These are phyloP conservation scores for Beauveria pseudobassiana DNA, from an alignment of 2,329 filamentous ascomycete genomes.

Conservation along the genomic window DNA sequence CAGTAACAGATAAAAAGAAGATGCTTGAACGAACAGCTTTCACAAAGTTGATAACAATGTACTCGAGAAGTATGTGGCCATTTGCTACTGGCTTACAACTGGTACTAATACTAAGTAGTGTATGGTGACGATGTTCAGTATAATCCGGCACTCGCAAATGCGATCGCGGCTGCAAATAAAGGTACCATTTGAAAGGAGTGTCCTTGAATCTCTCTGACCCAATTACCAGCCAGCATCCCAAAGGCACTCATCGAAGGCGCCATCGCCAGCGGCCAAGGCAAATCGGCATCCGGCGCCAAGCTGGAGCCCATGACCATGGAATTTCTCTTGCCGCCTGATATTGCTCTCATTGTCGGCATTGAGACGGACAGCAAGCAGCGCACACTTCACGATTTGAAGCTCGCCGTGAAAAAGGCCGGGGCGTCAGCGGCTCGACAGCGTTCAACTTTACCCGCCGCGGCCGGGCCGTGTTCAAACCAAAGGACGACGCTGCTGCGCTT, in stretches of 20 bases:
- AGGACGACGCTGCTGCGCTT: constrained; percentile 45
- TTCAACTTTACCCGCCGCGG: constrained; percentile 85
- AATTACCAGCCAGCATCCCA: constrained; percentile 58
- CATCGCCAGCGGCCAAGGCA: constrained; percentile 81
- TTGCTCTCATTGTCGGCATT: constrained; percentile 75
- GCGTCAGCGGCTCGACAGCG: constrained; percentile 61
- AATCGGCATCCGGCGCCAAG: constrained; percentile 62
- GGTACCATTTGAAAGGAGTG: constrained; percentile 29
- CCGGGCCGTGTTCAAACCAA: constrained; percentile 57
- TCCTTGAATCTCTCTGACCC: constrained; percentile 3
- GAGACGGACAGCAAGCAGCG: constrained; percentile 76
- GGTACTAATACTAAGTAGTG: constrained; percentile 38
- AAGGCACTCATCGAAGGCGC: constrained; percentile 79
- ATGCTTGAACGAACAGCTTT: constrained; percentile 61
- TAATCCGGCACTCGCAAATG: constrained; percentile 69
- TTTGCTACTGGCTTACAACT: neutral
- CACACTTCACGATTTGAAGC: constrained; percentile 64
- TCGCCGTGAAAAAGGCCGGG: constrained; percentile 66
- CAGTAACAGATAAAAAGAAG: constrained; percentile 73
- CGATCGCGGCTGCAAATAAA: constrained; percentile 74
- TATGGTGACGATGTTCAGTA: constrained; percentile 64
- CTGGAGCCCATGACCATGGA: constrained; percentile 77
- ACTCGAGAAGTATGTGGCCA: constrained; percentile 57
- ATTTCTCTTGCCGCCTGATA: constrained; percentile 67
- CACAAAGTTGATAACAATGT: constrained; percentile 64